Base-by-base conservation (phyloP, 371 early-diverging fungal genomes). In the Fennellomyces sp. region DNA sequence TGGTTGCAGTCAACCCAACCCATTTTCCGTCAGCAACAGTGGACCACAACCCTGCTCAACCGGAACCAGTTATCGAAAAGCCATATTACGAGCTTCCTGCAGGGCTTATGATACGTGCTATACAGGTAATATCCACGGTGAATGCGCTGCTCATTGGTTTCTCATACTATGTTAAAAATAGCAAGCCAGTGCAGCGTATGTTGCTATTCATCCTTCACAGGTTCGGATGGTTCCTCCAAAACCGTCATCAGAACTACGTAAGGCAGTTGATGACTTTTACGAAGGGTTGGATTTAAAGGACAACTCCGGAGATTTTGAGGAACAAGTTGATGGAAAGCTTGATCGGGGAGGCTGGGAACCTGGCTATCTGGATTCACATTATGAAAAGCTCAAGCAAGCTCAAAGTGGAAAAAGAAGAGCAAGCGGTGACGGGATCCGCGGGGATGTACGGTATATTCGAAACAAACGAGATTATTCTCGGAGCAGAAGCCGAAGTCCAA, bases 331-430 rank as follows among this genome's bases (percentile, higher is more conserved):
- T 1, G 41, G 26, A 10, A 60, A 65, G 13, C 52, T 76, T 2
- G 84, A 80, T 63, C 60, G 76, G 17, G 83, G 87, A 45, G 88
- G 88, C 12, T 87, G 88, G 88, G 82, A 85, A 39, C 70, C 70
- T 2, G 82, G 82, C 7, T 77, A 74, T 53, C 48, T 87, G 39
- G 79, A 85, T 56, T 54, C 57, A 2, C 75, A 69, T 42, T 76
- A 76, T 58, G 71, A 63, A 45, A 60, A 68, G 11, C 45, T 61
- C 2, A 35, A 62, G 21, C 19, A 54, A 13, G 17, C 27, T 8
- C 62, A 64, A 33, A 55, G 49, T n/a, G 65, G 13, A 38, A 48
- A 56, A n/a, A 64, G 64, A 52, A 48, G 36, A 5, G 8, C 45
- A 25, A 45, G 5, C 29, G 30, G 0, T 30, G 23, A 28, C 51